Evolutionary conservation across 75 land plant genomes (phyloP).

Genomic region (Larix kaempferi): DNA sequence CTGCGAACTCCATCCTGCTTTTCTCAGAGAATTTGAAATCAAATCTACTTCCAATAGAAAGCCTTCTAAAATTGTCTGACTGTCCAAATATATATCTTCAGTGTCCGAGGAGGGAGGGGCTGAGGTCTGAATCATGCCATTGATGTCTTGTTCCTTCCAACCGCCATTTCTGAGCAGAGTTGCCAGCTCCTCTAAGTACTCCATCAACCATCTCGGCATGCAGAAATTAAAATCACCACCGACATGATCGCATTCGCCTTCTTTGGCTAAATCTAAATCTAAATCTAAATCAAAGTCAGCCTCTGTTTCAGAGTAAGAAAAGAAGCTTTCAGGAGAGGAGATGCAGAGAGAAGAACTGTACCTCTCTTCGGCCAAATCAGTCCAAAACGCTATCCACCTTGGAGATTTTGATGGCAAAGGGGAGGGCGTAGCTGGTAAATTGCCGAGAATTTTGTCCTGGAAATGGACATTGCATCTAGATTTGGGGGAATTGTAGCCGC

Average conservation of each 20-base stretch:
- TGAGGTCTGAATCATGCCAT: slow-evolving; percentile 55
- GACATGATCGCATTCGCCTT: not conserved
- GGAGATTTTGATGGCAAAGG: slow-evolving; percentile 25
- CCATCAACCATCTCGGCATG: slow-evolving; percentile 55
- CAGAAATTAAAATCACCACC: not conserved
- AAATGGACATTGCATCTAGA: not conserved
- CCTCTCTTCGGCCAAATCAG: slow-evolving; percentile 57
- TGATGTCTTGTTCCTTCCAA: slow-evolving; percentile 75
- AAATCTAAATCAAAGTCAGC: no score
- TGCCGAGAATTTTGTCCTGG: slow-evolving; percentile 4
- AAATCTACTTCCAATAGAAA: slow-evolving; percentile 46
- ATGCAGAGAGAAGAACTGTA: not conserved
- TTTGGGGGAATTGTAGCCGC: slow-evolving; percentile 2
- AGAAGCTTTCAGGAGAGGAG: slow-evolving; percentile 4
- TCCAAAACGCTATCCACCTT: slow-evolving; percentile 92
- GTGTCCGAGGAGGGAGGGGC: slow-evolving; percentile 6
- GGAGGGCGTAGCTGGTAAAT: slow-evolving; percentile 23
- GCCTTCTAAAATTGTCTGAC: slow-evolving; percentile 47
- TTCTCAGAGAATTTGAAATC: slow-evolving; percentile 52
- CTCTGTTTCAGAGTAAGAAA: slow-evolving; percentile 9
- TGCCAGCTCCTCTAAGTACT: slow-evolving; percentile 57
- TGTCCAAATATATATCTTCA: slow-evolving; percentile 28
- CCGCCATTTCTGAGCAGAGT: slow-evolving; percentile 62
- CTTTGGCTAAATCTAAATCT: not conserved
- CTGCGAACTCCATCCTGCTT: slow-evolving; percentile 82